Base-by-base conservation (phyloP, 768 basidiomycete genomes). In the Xanthoconium purpureum region DNA sequence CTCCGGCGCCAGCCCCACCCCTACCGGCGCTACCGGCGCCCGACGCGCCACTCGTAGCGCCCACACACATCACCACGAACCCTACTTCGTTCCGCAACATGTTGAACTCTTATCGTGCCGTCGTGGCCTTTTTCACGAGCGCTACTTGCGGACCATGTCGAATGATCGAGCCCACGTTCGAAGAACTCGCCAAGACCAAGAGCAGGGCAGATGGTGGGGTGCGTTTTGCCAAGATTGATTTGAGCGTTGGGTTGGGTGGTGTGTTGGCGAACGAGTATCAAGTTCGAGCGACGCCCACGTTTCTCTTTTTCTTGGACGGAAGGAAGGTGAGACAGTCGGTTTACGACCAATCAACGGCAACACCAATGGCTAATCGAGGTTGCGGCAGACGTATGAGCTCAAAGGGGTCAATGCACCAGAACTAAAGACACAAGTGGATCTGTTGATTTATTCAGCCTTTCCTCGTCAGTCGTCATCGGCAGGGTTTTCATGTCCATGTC, bases 181-280 rank as follows among this genome's bases (percentile, higher is more conserved):
- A 94, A 63, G 74, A 83, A 6, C 77, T 96, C 15, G 87, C 94
- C 6, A 78, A 78, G 55, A 81, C 81, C 62, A 88, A 87, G 64
- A 77, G 77, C 6, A 75, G 70, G 15, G 72, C 70, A 6, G 68
- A 72, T 11, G 63, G 33, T 35, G 33, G 82, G 3, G 81, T 88
- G 20, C 89, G 81, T 3, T 98, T 97, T 62, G 83, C 88, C 5
- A 91, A 92, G 70, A 82, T 97, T 36, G 95, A 98, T 72, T 75
- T 92, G 60, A 82, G 79, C 6, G 80, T 88, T 13, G 89, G 88
- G 0, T 70, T 82, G 70, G 88, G 88, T 0, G 64, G 71, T 4
- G 74, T 75, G 51, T 72, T 96, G 15, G 89, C 87, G 0, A 57
- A 70, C 1, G 76, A 85, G 68, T 89, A 81, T 74, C 77, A 80